These are phyloP conservation scores for Citrullus colocynthis DNA, from an alignment of 306 rosid species.

Conservation along the genomic window DNA sequence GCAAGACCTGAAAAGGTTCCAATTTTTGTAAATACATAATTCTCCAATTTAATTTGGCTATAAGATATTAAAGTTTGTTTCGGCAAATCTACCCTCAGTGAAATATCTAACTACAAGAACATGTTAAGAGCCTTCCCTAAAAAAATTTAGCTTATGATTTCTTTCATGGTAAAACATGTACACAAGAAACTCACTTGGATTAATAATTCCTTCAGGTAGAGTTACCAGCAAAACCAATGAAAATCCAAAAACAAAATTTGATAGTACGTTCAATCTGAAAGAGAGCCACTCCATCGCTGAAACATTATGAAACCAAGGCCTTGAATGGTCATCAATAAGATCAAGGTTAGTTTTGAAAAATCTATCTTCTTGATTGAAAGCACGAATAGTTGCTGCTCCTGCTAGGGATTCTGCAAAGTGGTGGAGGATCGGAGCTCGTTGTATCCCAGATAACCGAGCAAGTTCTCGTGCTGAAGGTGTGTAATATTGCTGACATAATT, in stretches of 20 bases:
- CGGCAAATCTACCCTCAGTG: not conserved
- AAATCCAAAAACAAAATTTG: constrained; percentile 89
- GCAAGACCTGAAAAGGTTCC: constrained; percentile 58
- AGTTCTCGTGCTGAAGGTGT: constrained; percentile 91
- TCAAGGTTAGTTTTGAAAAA: constrained; percentile 45
- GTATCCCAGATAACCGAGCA: constrained; percentile 75
- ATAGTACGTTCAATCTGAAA: constrained; percentile 69
- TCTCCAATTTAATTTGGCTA: not conserved
- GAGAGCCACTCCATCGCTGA: constrained; percentile 99
- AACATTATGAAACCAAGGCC: constrained; percentile 88
- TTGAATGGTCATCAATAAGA: constrained; percentile 64
- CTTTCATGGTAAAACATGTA: not conserved
- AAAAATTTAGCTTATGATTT: not conserved
- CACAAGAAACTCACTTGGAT: constrained; percentile 60
- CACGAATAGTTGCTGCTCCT: constrained; percentile 82
- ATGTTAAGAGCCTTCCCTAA: not conserved
- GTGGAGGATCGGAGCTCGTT: constrained; percentile 80
- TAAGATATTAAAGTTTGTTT: not conserved
- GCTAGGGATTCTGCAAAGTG: constrained; percentile 87
- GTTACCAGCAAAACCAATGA: constrained; percentile 66
- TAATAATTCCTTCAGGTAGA: constrained; percentile 82
- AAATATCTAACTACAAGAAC: not conserved
- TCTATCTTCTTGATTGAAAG: constrained; percentile 77
- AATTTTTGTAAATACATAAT: constrained; percentile 4
- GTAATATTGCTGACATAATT: constrained; percentile 57